phyloP scores from a whole-genome alignment of 1,284 basidiomycete species.

The Tranzscheliella williamsii region DNA sequence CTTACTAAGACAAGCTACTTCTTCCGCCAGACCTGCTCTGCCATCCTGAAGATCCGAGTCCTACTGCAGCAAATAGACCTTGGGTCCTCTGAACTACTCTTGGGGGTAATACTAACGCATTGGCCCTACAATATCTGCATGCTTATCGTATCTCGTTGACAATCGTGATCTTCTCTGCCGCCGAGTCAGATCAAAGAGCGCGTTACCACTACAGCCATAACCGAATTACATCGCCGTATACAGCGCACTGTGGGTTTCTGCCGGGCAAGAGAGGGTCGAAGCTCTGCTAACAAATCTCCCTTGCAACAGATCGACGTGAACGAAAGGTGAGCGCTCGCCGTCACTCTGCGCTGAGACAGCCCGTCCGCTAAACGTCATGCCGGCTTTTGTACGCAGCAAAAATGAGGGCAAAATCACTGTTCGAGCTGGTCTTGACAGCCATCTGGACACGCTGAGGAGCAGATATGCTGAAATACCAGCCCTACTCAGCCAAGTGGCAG shows the following conservation, averaged over 20 bases:
- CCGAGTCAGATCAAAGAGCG: too few relatives aligned
- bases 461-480: constrained; percentile 3
- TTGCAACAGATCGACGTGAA: constrained; percentile 22
- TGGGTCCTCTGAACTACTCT: constrained; percentile 8
- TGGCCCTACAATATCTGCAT: too few relatives aligned
- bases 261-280: too few relatives aligned
- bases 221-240: too few relatives aligned
- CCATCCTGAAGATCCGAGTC: constrained; percentile 10
- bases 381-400: constrained; percentile 10
- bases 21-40: constrained; percentile 18
- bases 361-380: not conserved
- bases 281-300: not conserved
- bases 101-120: constrained; percentile 5
- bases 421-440: constrained; percentile 14
- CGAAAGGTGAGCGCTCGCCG: constrained; percentile 11
- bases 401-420: constrained; percentile 9
- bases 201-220: too few relatives aligned
- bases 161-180: too few relatives aligned
- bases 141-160: not conserved
- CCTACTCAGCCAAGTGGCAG: constrained; percentile 11
- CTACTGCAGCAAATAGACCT: constrained; percentile 11
- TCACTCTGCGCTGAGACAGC: not conserved
- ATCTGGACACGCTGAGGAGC: constrained; percentile 23
- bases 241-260: too few relatives aligned
- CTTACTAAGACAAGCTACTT: too few relatives aligned